Evolutionary conservation across 371 early-diverging fungal species (phyloP).

Genomic region (Mucor piriformis): DNA sequence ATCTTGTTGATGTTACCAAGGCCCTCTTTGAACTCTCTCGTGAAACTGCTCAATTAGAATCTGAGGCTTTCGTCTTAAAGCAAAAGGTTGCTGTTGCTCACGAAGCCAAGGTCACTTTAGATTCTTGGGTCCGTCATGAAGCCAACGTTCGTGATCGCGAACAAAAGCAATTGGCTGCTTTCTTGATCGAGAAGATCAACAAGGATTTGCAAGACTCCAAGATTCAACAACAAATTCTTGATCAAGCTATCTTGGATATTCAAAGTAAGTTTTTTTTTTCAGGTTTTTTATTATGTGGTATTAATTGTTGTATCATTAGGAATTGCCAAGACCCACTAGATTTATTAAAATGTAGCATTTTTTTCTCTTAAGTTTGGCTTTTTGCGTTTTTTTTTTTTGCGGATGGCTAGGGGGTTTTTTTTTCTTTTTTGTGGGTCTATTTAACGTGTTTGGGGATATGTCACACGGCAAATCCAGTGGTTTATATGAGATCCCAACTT

Average conservation of each 20-base stretch:
- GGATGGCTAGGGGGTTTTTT: no score
- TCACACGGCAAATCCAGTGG: no score
- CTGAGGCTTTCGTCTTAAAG: constrained; percentile 92
- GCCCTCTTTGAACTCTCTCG: constrained; percentile 90
- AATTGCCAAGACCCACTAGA: constrained; percentile 44
- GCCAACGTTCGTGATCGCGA: constrained; percentile 89
- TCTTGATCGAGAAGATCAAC: constrained; percentile 85
- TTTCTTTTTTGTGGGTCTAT: no score
- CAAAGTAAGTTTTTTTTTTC: constrained; percentile 41
- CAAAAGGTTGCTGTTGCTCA: constrained; percentile 82
- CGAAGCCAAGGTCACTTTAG: constrained; percentile 89
- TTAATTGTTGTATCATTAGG: constrained; percentile 14
- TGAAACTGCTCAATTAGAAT: constrained; percentile 91
- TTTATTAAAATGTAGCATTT: background rate
- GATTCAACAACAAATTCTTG: constrained; percentile 63
- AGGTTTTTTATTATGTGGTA: background rate
- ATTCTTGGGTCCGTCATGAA: constrained; percentile 97
- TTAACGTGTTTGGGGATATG: no score
- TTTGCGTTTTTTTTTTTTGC: no score
- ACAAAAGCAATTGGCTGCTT: constrained; percentile 85
- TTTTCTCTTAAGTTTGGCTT: no score
- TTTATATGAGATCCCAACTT: no score
- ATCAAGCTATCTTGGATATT: constrained; percentile 56
- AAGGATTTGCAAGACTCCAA: constrained; percentile 82
- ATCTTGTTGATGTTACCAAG: constrained; percentile 92